Percentiles rank a stretch among this genome's conserved stretches.
Evolutionary conservation across 2,329 filamentous ascomycete genomes (phyloP).

Genomic region (Stachybotrys elegans): DNA sequence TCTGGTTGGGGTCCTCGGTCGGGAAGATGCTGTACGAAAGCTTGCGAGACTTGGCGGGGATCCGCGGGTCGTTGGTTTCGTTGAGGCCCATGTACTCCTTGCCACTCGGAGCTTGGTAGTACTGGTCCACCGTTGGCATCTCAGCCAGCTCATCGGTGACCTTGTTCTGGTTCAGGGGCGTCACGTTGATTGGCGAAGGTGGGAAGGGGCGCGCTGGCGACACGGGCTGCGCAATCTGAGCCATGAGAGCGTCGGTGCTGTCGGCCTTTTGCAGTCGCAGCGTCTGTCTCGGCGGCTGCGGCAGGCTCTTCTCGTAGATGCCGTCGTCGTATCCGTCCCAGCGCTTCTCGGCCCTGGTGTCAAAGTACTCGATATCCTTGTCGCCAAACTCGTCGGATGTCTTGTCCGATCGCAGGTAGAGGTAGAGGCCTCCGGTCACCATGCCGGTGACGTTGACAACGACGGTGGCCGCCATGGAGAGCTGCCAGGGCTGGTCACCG

Average conservation of each 20-base stretch:
- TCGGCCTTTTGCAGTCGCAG: background rate
- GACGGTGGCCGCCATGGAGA: slow-evolving; percentile 60
- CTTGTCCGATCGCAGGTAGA: slow-evolving; percentile 62
- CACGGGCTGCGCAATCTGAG: slow-evolving; percentile 9
- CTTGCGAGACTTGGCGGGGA: slow-evolving; percentile 13
- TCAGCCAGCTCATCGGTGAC: slow-evolving; percentile 24
- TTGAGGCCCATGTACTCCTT: slow-evolving; percentile 8
- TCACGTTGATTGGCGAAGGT: too few relatives aligned
- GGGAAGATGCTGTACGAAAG: slow-evolving; percentile 21
- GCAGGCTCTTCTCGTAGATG: background rate
- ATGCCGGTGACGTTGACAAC: slow-evolving; percentile 62
- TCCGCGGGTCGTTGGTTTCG: slow-evolving; percentile 12
- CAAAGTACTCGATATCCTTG: too few relatives aligned
- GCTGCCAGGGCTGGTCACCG: slow-evolving; percentile 36
- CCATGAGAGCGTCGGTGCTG: slow-evolving; percentile 9
- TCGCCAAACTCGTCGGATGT: slow-evolving; percentile 47
- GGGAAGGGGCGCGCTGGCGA: too few relatives aligned
- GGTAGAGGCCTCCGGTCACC: slow-evolving; percentile 58
- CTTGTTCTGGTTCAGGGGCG: slow-evolving; percentile 18
- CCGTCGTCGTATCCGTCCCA: slow-evolving; percentile 2
- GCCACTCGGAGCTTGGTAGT: too few relatives aligned
- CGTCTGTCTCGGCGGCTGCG: background rate
- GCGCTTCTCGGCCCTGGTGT: background rate
- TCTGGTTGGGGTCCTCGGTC: slow-evolving; percentile 17
- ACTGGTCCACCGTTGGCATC: slow-evolving; percentile 10